Base-by-base conservation (phyloP, 2,329 filamentous ascomycete species). In the Hypoxylon sp. region DNA sequence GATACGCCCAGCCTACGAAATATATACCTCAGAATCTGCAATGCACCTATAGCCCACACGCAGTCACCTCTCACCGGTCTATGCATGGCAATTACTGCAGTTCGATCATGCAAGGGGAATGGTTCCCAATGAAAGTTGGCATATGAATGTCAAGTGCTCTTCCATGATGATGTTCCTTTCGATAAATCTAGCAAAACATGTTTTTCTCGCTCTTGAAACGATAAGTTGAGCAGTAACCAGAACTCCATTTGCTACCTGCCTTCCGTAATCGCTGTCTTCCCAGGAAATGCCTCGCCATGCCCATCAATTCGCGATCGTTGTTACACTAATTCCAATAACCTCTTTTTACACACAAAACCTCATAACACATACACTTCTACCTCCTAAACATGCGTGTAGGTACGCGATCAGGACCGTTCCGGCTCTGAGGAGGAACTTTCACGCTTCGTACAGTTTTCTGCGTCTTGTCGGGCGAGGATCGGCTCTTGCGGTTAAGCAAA, bases 401-500 rank as follows among this genome's bases (percentile, higher is more conserved):
- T 7, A 75, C 65, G n/a, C 76, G 75, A 67, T 78, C 75, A 6
- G 69, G 48, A 35, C 69, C 64, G 11, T 15, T 62, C 32, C 67
- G 73, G 27, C 68, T 51, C 37, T 72, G 75, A 2, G 56, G 57
- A 31, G 68, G 46, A 15, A 39, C n/a, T 59, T 73, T 75, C 7
- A 68, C 67, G 6, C 59, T 72, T 21, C 75, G 70, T 21, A 53
- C 29, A 8, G 65, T 58, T 54, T 64, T 74, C 11, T 70, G 70
- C 29, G 69, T 62, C 59, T 74, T 80, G 54, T 80, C 78, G 13
- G 73, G 52, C 46, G 76, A 74, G 15, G 69, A 50, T 32, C 72
- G 76, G 39, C 75, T 75, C 60, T 76, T 80, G 42, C 75, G 70
- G 46, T 73, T 67, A 42, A 82, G 73, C 27, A 82, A 60, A 2